Evolutionary conservation across 2,329 filamentous ascomycete species (phyloP), one percentile per base, ranked within the genome.

Genomic region (Tolypocladium nubicola): DNA sequence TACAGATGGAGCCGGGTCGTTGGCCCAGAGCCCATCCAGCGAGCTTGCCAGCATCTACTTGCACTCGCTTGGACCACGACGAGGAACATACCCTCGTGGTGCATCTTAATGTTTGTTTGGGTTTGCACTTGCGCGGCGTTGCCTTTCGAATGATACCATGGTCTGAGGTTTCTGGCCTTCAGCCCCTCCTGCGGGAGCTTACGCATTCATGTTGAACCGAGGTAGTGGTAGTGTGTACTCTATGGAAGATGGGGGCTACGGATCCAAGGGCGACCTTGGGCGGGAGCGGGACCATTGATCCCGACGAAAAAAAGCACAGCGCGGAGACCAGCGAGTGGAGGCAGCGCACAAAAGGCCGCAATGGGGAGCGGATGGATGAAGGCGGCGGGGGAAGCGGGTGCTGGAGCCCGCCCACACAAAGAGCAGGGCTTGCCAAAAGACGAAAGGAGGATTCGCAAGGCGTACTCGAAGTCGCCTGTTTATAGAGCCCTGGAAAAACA

Each of bases 141-240:
- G 56, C 57, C 56, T 60, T 57, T 59, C 55, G 33, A 54, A 67
- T 66, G 65, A 68, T 69, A 69, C 66, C 67, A 69, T 65, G 64
- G 63, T 63, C 61, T 62, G 58, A 64, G 55, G 59, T 58, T 62
- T 49, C 40, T 40, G 40, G 61, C 60, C 56, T 54, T 49, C 39
- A 49, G 26, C 11, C 43, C 23, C 52, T 59, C 55, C 41, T 35
- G 38, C 43, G 43, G 52, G 58, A 57, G 56, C 38, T 53, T 21
- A 58, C 53, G 56, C 54, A 30, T 60, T 58, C 56, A 54, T 58
- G 54, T 56, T 56, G 55, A 23, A 21, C 45, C 35, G 49, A 47
- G 56, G 26, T 45, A 60, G 59, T 61, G 62, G 60, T 63, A 61
- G 61, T 63, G 63, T 68, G 66, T 68, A 68, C 60, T 67, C 61